Evolutionary conservation across 108 stramenopile genomes (phyloP).

Genomic region (Nitzschia sp.): DNA sequence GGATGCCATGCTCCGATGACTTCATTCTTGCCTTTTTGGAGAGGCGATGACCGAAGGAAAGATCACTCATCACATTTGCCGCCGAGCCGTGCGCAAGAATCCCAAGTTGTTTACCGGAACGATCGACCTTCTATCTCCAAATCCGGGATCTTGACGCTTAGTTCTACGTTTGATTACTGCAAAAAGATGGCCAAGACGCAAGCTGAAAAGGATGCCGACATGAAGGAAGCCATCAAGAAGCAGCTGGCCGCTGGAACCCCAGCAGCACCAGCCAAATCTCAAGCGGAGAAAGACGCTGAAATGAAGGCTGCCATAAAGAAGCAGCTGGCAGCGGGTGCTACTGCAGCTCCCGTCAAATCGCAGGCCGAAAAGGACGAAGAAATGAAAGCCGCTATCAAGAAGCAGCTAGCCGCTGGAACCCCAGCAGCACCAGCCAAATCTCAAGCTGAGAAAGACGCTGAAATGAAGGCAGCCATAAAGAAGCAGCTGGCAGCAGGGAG

Average conservation of each 20-base stretch:
- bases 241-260: neutral
- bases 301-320: neutral
- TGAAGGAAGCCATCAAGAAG: neutral
- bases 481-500: neutral
- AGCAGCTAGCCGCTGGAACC: neutral
- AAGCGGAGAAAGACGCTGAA: neutral
- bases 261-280: neutral
- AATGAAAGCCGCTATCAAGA: neutral
- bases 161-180: too few species aligned
- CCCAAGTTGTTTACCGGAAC: too few species aligned
- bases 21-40: too few species aligned
- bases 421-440: neutral
- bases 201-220: neutral
- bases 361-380: conserved; percentile 1
- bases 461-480: neutral
- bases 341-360: neutral
- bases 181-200: neutral
- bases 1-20: too few species aligned
- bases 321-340: neutral
- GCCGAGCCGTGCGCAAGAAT: too few species aligned
- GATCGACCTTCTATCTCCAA: too few species aligned
- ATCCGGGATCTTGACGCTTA: too few species aligned
- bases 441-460: neutral
- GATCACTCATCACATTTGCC: too few species aligned
- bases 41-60: too few species aligned